Percentiles rank a stretch among this genome's conserved stretches.
Conservation (phyloP, 225 moss, liverwort and hornwort genomes). For the Pseudisothecium myosuroides region DNA sequence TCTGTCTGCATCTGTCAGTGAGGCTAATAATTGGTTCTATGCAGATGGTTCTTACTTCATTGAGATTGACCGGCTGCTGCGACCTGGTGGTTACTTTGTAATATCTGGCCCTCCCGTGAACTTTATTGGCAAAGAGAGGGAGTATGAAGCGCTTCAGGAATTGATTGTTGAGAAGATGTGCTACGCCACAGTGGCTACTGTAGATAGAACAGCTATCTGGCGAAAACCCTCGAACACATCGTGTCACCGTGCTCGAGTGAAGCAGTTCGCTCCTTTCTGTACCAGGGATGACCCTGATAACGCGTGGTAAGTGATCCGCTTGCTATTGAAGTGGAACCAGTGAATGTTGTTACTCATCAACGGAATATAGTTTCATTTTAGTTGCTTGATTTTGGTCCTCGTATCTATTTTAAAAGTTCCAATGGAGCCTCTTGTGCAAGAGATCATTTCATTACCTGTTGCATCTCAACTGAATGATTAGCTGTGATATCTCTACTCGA, state of each 20-base stretch:
- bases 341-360: background rate
- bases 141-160: constrained; percentile 32
- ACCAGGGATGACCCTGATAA: constrained; percentile 15
- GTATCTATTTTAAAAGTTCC: background rate
- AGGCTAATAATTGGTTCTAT: constrained; percentile 1
- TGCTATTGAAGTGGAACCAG: background rate
- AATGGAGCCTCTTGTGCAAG: background rate
- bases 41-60: constrained; percentile 43
- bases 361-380: background rate
- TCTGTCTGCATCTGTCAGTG: background rate
- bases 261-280: constrained; percentile 25
- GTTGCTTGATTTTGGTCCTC: background rate
- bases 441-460: background rate
- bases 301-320: constrained; percentile 21
- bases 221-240: constrained; percentile 26
- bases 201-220: constrained; percentile 38
- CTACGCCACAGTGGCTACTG: background rate
- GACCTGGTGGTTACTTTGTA: constrained; percentile 47
- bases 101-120: constrained; percentile 47
- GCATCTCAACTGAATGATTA: background rate
- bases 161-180: constrained; percentile 29
- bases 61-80: constrained; percentile 47
- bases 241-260: constrained; percentile 11
- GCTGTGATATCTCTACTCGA: background rate
- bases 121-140: constrained; percentile 35